Evolutionary conservation across 257 asterid species (phyloP), one percentile per base, ranked within the genome.

Genomic region (Solanum tacnaense): DNA sequence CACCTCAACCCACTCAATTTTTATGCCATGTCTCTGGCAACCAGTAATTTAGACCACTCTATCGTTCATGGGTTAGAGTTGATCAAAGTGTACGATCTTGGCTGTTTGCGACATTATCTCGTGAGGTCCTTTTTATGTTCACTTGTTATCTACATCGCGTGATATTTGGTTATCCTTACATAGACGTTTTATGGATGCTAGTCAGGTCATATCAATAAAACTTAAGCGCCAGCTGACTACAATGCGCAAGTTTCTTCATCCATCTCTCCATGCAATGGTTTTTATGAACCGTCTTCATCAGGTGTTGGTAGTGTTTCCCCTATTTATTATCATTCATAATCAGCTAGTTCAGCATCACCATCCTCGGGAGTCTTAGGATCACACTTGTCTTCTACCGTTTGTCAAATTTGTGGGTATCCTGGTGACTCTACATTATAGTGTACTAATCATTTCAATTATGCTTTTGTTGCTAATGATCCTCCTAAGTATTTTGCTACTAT

Each of bases 251-350:
- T 9, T 60, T 23, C 31, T 4, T 9, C 71, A 62, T 62, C 71
- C 15, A 62, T 23, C 71, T 2, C 15, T 62, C 13, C 15, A n/a
- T 3, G 3, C 15, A 62, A 9, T 62, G 3, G 7, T 62, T 62
- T 27, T 68, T 3, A 0, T 27, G 9, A 0, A 13, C 36, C 15
- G 0, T 27, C 4, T 68, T 68, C 9, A 6, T 68, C 21, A 23
- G 31, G 71, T 62, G 31, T 27, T 27, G 20, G 36, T 68, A 27
- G 36, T 68, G 35, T 13, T 27, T 68, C 21, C 31, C 20, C 10
- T 27, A 13, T 5, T 68, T 7, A 34, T 27, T 68, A 27, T 68
- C 35, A 68, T 68, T 68, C 36, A 68, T 5, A 68, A 68, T 68
- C 21, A 13, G 21, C 10, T 12, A 68, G 36, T 27, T 49, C 60